phyloP scores from a whole-genome alignment of 2,329 filamentous ascomycete genomes.

The Penicillium sp. region DNA sequence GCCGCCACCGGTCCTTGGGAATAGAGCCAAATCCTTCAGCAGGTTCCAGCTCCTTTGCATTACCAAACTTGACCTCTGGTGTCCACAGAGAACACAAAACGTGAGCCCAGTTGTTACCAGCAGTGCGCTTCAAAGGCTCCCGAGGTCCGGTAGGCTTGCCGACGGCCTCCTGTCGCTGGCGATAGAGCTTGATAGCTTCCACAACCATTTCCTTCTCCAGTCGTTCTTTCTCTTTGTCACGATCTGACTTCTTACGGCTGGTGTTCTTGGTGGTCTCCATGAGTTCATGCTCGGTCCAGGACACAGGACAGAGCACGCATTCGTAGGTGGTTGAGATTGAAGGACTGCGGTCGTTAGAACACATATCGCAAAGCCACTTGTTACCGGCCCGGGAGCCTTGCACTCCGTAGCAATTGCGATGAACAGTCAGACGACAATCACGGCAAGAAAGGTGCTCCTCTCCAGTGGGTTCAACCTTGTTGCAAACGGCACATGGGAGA shows the following conservation, averaged over 20 bases:
- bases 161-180: constrained; percentile 77
- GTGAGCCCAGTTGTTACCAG: constrained; percentile 98
- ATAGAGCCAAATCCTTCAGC: constrained; percentile 90
- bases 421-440: constrained; percentile 88
- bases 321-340: constrained; percentile 92
- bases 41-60: constrained; percentile 76
- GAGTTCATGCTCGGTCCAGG: constrained; percentile 77
- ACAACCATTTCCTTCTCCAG: constrained; percentile 80
- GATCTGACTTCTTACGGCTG: constrained; percentile 87
- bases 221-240: constrained; percentile 85
- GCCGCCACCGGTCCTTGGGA: constrained; percentile 69
- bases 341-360: constrained; percentile 87
- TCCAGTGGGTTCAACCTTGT: constrained; percentile 68
- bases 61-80: constrained; percentile 89
- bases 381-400: constrained; percentile 64
- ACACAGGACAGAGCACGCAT: constrained; percentile 87
- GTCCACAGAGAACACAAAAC: constrained; percentile 91
- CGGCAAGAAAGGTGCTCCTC: constrained; percentile 76
- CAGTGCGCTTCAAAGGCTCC: constrained; percentile 89
- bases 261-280: constrained; percentile 77
- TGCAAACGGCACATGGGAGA: constrained; percentile 84
- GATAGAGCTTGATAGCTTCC: constrained; percentile 78
- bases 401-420: constrained; percentile 91
- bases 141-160: constrained; percentile 81
- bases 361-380: constrained; percentile 97